Evolutionary conservation across 148 eudicot species (phyloP).

Genomic region (Cornus controversa): DNA sequence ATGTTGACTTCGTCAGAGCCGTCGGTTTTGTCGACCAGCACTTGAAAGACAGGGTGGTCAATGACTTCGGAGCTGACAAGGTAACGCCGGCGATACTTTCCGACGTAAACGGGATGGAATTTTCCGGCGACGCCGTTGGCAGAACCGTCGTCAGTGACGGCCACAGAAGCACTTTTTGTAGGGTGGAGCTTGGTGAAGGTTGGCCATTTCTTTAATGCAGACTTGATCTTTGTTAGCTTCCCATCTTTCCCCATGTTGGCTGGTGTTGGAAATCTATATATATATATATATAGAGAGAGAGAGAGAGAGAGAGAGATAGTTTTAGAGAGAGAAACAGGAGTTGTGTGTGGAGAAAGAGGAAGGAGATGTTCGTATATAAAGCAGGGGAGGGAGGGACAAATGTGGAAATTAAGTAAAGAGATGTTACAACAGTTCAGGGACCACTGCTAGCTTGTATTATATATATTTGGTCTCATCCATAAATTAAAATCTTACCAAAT

Average conservation of each 20-base stretch:
- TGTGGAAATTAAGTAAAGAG: background rate
- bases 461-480: too few relatives aligned
- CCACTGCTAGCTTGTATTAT: too few relatives aligned
- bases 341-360: background rate
- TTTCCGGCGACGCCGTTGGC: background rate
- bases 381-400: too few relatives aligned
- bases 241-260: background rate
- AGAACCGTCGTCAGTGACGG: background rate
- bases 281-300: background rate
- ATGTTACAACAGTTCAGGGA: too few relatives aligned
- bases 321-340: background rate
- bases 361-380: background rate
- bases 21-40: slow-evolving; percentile 27
- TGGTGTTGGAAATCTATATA: background rate
- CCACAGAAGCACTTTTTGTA: background rate
- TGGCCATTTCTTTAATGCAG: slow-evolving; percentile 22
- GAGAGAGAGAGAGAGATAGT: background rate
- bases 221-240: slow-evolving; percentile 15
- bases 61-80: slow-evolving; percentile 36
- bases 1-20: slow-evolving; percentile 27
- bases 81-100: slow-evolving; percentile 49
- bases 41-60: slow-evolving; percentile 42
- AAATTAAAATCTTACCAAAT: too few relatives aligned
- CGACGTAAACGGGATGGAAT: slow-evolving; percentile 50
- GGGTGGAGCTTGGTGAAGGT: slow-evolving; percentile 13